Evolutionary conservation across 192 early-diverging fungal genomes (phyloP), one percentile per base, ranked within the genome.

Genomic region (Gorgonomyces haynaldii): DNA sequence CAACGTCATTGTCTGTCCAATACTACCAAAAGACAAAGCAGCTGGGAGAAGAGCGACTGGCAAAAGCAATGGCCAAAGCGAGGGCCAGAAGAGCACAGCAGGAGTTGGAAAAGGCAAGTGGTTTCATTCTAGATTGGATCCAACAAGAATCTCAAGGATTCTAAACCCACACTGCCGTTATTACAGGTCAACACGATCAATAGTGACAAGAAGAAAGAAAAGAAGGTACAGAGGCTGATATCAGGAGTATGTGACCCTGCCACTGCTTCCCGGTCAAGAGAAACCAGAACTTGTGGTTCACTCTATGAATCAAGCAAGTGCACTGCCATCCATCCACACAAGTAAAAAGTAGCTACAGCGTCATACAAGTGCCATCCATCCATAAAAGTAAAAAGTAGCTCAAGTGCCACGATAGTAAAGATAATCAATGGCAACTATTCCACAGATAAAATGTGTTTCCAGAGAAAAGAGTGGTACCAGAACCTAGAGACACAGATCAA

Each of bases 161-260:
- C 6, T 28, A 43, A 28, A 43, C 25, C 17, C 25, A 43, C 26
- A 22, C 23, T 26, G 29, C 25, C 15, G 29, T 28, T 15, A 17
- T 28, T n/a, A n/a, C 1, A 28, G 2, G 37, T 28, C 2, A 8
- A 22, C 16, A 43, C 1, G 4, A 9, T 16, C 26, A 25, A 43
- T n/a, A 23, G 13, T 13, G 23, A 4, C 23, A 2, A 2, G 15
- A 25, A 43, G 26, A 43, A 21, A 43, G 25, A 1, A 43, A 43
- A 43, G 42, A 28, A 15, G 29, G 29, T 23, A 27, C 29, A 43
- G n/a, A 22, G 5, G 25, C 29, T 28, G 5, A 43, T 28, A 16
- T 15, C 17, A 43, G 42, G 42, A 43, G 26, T 43, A 43, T 28
- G 26, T 43, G 23, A 13, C 42, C 13, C n/a, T 43, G 1, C 42